Base-by-base conservation (phyloP, 73 alveolate species). In the Uronychia setigera region DNA sequence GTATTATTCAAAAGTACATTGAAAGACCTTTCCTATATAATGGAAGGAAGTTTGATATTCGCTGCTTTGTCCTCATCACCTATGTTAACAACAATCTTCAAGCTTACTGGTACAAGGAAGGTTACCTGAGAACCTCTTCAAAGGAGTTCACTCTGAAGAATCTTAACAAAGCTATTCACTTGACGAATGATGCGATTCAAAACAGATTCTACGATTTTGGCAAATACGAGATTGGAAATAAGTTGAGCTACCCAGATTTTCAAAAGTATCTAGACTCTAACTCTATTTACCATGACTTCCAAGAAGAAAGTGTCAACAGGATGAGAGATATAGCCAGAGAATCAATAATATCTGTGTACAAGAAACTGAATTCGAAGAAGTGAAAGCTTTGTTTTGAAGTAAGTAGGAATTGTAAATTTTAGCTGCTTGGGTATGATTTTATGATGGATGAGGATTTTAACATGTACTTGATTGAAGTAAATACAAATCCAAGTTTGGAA, bases 181-280 rank as follows among this genome's bases (percentile, higher is more conserved):
- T 97, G 60, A 97, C 99, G 0, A 97, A 97, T 87, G 99, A 97
- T 91, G 97, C 99, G 0, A 87, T 97, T 0, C 97, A 97, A 46
- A 11, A 19, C 67, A 46, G 67, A 19, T 46, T 46, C 19, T 5
- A 90, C 28, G 97, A 96, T 88, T 96, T 89, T 90, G 99, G 96
- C 30, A 95, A 92, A 80, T 94, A 60, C 35, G 96, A 91, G 78
- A 88, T 74, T 74, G 96, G 96, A 1, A 91, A 91, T 46, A 91
- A 91, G 79, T 83, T 91, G 35, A 80, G 92, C 60, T 91, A 88
- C 82, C 83, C 60, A 27, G 96, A 91, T 25, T 82, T 91, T 59
- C 59, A 86, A 32, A 67, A 58, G 34, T 91, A 91, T 74, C 85
- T 91, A 59, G 96, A 91, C 46, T 32, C 81, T 29, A 34, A 81